Base-by-base conservation (phyloP, 2,329 filamentous ascomycete genomes). In the Clonostachys solani region DNA sequence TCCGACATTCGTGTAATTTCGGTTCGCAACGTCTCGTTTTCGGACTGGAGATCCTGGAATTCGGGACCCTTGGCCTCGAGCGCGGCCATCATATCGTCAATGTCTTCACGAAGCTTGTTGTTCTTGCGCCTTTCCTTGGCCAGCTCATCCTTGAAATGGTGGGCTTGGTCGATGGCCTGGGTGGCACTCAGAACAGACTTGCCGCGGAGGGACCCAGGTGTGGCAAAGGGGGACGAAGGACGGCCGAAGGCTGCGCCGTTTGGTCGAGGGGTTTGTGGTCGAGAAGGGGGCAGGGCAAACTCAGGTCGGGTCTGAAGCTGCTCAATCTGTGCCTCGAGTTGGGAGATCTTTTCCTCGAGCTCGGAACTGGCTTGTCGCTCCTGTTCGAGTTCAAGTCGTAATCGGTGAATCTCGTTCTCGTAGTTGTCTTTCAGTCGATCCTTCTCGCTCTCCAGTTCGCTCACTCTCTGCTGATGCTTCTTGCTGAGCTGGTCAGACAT, bases 41-140 rank as follows among this genome's bases (percentile, higher is more conserved):
- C 92, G 13, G 82, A 78, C 43, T 88, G 84, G 16, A 95, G 73
- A 55, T 97, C 92, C 51, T 95, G 85, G 33, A 96, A 81, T 59
- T 96, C 91, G 0, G 94, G 94, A 23, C 86, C 84, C 63, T 89
- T 92, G 19, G 85, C 85, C 63, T 99, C 92, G 36, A 97, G 70
- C 49, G 92, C 86, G 36, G 84, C 79, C 49, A 96, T 81, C 72
- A 96, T 89, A 49, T 94, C 88, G 53, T 96, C 89, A 41, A 97
- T 73, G 41, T 92, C 83, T 36, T 83, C 79, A 16, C 81, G 80
- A 12, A 96, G 80, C 60, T 89, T 83, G 52, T 87, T 82, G 56
- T 82, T 90, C 18, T 84, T 81, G 49, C 87, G 80, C 60, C 85
- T 84, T 64, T 95, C 88, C 4, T 77, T 80, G 5, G 84, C 83